phyloP scores from a whole-genome alignment of 1,284 basidiomycete genomes.

The Chalciporus sp. region DNA sequence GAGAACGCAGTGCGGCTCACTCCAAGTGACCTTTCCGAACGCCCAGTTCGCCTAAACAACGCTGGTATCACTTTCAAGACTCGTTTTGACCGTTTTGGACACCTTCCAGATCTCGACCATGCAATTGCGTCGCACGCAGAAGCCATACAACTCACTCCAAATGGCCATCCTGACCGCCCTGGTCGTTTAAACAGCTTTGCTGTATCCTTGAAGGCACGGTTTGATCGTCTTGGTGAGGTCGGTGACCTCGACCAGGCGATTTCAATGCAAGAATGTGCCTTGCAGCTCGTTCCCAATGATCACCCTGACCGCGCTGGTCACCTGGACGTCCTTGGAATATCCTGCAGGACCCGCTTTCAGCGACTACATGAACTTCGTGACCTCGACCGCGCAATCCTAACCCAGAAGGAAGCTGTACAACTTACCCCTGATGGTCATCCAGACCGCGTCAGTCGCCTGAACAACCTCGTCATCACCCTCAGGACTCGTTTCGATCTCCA shows the following conservation, averaged over 20 bases:
- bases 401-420: neutral
- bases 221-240: neutral
- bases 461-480: neutral
- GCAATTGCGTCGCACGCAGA: neutral
- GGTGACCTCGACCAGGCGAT: neutral
- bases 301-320: neutral
- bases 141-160: neutral
- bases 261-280: neutral
- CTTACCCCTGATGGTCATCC: neutral
- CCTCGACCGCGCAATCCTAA: constrained; percentile 7
- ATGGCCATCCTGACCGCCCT: neutral
- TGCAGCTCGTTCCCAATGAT: neutral
- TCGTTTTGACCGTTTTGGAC: no score
- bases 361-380: neutral
- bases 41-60: no score
- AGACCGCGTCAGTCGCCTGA: neutral
- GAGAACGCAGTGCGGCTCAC: no score
- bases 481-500: neutral
- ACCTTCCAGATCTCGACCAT: neutral
- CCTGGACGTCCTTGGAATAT: neutral
- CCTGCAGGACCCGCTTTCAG: neutral
- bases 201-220: neutral
- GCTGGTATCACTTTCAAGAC: no score
- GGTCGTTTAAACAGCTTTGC: no score
- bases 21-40: no score